Percentiles rank a stretch among this genome's conserved stretches.
phyloP scores from a whole-genome alignment of 768 basidiomycete genomes.

The Lanmaoa pseudosensibilis region DNA sequence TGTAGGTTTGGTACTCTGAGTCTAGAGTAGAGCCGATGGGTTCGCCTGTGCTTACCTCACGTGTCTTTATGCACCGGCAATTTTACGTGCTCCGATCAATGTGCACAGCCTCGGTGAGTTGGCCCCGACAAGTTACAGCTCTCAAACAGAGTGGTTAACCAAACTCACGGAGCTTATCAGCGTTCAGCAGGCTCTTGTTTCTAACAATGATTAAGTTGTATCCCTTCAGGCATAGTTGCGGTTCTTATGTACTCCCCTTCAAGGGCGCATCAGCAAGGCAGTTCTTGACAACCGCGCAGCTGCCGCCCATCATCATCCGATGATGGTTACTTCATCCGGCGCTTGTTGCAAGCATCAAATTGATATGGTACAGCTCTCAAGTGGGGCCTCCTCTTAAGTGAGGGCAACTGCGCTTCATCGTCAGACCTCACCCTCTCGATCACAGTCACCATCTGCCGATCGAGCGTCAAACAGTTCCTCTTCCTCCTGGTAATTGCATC shows the following conservation, averaged over 20 bases:
- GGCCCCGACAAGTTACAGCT: neutral
- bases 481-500: neutral
- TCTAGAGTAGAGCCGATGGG: neutral
- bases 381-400: conserved; percentile 3
- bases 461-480: neutral
- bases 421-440: neutral
- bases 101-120: neutral
- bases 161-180: too few species aligned
- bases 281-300: conserved; percentile 1
- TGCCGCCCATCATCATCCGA: neutral
- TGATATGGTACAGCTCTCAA: conserved; percentile 5
- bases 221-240: neutral
- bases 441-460: neutral
- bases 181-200: neutral
- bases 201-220: neutral
- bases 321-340: conserved; percentile 4
- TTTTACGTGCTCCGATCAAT: neutral
- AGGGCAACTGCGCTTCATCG: neutral
- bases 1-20: neutral
- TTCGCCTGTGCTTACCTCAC: neutral
- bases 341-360: neutral
- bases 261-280: neutral
- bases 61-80: neutral
- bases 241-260: neutral
- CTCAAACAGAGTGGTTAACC: neutral